These are phyloP conservation scores for Hippophae rhamnoides DNA, from an alignment of 306 rosid species.

Conservation along the genomic window DNA sequence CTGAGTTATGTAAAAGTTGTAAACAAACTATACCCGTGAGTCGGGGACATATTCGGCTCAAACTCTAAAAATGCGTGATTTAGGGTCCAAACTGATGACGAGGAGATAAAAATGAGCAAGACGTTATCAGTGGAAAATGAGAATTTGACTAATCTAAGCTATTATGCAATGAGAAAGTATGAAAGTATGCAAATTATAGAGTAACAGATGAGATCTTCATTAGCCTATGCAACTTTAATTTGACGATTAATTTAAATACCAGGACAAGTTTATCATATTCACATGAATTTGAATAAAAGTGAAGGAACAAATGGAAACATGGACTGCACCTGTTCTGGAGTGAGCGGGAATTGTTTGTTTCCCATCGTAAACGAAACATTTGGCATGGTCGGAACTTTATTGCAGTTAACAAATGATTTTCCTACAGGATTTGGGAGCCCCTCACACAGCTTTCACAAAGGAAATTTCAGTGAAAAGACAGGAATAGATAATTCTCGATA, in stretches of 20 bases:
- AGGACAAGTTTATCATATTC: neutral
- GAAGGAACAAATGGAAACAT: neutral
- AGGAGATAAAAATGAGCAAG: neutral
- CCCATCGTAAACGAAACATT: slow-evolving; percentile 44
- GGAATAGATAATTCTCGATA: neutral
- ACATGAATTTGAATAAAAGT: neutral
- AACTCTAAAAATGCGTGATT: too few species aligned
- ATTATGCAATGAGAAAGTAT: neutral
- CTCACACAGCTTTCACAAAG: slow-evolving; percentile 49
- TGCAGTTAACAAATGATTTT: slow-evolving; percentile 49
- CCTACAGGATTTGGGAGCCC: slow-evolving; percentile 55
- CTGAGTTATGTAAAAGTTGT: too few species aligned
- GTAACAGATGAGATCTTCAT: neutral
- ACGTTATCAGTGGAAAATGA: neutral
- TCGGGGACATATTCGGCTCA: too few species aligned
- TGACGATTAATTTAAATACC: neutral
- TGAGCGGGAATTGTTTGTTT: slow-evolving; percentile 46
- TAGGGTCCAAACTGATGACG: too few species aligned
- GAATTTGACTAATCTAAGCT: neutral
- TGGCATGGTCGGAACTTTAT: slow-evolving; percentile 37
- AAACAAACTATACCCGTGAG: too few species aligned
- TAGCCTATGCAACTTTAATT: slow-evolving; percentile 7
- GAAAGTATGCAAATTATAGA: neutral
- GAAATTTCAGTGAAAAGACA: neutral
- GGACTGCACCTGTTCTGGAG: slow-evolving; percentile 51